Evolutionary conservation across 208 protist species (phyloP).

Genomic region (Crithidia fasciculata): DNA sequence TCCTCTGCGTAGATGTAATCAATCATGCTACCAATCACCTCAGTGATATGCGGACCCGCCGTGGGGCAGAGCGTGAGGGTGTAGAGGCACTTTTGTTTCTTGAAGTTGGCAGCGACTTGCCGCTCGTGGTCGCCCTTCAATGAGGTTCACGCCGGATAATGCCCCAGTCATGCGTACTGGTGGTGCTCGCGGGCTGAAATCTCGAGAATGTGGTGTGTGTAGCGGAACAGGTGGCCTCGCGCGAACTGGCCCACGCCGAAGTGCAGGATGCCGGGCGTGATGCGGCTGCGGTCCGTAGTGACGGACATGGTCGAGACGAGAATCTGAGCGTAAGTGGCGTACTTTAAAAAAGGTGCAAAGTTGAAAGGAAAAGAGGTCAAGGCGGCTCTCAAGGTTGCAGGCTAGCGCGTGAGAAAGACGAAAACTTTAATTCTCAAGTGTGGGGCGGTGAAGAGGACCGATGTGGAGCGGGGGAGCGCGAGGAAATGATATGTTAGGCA

Average conservation of each 20-base stretch:
- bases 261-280: constrained; percentile 40
- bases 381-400: too few species aligned
- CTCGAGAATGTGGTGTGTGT: constrained; percentile 42
- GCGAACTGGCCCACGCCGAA: constrained; percentile 49
- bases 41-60: constrained; percentile 21
- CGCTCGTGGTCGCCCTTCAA: constrained; percentile 30
- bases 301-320: constrained; percentile 14
- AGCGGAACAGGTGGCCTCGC: constrained; percentile 40
- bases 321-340: neutral
- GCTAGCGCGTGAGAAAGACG: neutral
- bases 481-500: too few species aligned
- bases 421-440: neutral
- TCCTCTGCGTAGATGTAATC: constrained; percentile 42
- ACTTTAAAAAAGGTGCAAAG: neutral
- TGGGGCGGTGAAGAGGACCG: too few species aligned
- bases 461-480: too few species aligned
- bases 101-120: constrained; percentile 40
- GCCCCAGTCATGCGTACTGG: constrained; percentile 34
- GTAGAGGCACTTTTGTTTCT: constrained; percentile 50
- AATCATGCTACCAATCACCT: constrained; percentile 39
- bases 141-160: constrained; percentile 45
- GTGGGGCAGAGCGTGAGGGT: constrained; percentile 41
- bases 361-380: neutral
- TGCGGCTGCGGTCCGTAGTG: constrained; percentile 36
- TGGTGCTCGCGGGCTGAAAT: constrained; percentile 27